These are phyloP conservation scores for Heritiera fomes DNA, from an alignment of 345 rosid species.

Conservation along the genomic window DNA sequence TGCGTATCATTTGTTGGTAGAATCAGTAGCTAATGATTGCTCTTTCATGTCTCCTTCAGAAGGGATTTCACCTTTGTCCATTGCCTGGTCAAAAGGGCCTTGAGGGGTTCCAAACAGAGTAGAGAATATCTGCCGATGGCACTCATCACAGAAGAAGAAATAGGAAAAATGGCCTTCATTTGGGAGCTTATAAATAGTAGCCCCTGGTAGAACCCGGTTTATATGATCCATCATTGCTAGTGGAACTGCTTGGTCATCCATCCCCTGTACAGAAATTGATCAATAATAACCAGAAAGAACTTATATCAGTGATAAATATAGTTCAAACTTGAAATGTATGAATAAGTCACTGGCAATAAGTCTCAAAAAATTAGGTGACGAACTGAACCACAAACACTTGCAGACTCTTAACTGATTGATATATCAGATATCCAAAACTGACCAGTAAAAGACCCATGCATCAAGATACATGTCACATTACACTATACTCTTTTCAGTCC, in stretches of 20 bases:
- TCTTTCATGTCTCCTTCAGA: slow-evolving; percentile 21
- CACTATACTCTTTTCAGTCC: neutral
- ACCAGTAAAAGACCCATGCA: neutral
- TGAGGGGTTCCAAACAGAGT: slow-evolving; percentile 66
- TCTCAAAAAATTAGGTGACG: neutral
- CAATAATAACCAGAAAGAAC: neutral
- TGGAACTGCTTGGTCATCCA: slow-evolving; percentile 70
- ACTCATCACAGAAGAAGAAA: slow-evolving; percentile 75
- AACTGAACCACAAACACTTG: neutral
- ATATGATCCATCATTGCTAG: slow-evolving; percentile 66
- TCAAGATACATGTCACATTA: neutral
- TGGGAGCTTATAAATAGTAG: slow-evolving; percentile 61
- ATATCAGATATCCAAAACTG: neutral
- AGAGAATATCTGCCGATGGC: slow-evolving; percentile 73
- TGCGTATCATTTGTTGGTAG: slow-evolving; percentile 31
- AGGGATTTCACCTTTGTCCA: slow-evolving; percentile 29
- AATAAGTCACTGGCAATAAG: too few species aligned
- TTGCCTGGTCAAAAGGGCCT: slow-evolving; percentile 49
- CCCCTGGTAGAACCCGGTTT: slow-evolving; percentile 72
- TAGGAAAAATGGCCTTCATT: slow-evolving; percentile 87
- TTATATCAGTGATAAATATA: too few species aligned
- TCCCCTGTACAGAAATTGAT: slow-evolving; percentile 53
- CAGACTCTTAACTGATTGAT: neutral
- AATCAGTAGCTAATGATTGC: slow-evolving; percentile 19
- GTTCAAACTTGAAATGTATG: too few species aligned